Base-by-base conservation (phyloP, 768 basidiomycete species). In the Fomitopsis pulvina region DNA sequence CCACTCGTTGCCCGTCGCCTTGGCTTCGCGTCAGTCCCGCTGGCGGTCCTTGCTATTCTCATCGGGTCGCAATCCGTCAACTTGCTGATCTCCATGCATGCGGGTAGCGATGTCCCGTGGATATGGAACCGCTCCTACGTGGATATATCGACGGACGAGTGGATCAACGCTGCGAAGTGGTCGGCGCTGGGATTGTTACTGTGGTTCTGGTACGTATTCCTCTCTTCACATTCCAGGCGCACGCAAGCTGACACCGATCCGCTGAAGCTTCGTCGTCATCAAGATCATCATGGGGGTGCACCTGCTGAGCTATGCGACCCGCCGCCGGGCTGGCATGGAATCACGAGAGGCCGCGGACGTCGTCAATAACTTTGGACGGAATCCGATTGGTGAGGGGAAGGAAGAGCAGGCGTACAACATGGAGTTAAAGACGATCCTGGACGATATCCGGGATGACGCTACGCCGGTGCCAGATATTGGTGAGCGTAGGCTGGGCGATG, bases 241-340 rank as follows among this genome's bases (percentile, higher is more conserved):
- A n/a, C 22, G 8, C 43, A 27, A 3, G 12, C 7, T 9, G 4
- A 10, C 20, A 27, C 47, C 28, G 29, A 41, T 26, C 9, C 20
- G 22, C n/a, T 18, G 20, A 56, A 87, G 92, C 61, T 79, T 86
- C 56, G 78, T 96, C 8, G 84, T 87, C 3, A 72, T 97, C 56
- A 98, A 99, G 67, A 74, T 97, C 28, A 85, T 97, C n/a, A 76
- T 97, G 41, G 95, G 95, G 2, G 80, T 95, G 3, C 84, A 89
- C 53, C 72, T 97, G 2, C 75, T 95, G 11, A 85, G 84, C 50
- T 94, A 89, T 63, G 92, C 93, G 3, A 80, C 84, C 0, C 70
- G 77, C 38, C 73, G 93, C 45, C 77, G 80, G 41, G 76, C 76
- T 2, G 88, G 84, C 2, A 87, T 91, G 85, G 89, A 90, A 43